Evolutionary conservation across 2,329 filamentous ascomycete genomes (phyloP).

Genomic region (Hirsutella minnesotensis): DNA sequence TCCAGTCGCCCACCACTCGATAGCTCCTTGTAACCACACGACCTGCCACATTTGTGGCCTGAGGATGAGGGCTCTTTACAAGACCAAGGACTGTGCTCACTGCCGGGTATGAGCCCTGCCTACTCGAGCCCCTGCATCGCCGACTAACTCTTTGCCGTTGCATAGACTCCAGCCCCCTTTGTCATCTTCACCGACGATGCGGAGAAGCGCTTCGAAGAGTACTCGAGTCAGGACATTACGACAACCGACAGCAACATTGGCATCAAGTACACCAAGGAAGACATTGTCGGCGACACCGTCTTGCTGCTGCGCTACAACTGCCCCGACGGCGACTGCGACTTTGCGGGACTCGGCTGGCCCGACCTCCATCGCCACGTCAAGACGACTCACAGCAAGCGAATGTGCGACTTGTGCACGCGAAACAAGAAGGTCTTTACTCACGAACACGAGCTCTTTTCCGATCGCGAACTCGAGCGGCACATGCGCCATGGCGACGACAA

Average conservation of each 20-base stretch:
- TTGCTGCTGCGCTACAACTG: conserved; percentile 90
- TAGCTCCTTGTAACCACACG: conserved; percentile 89
- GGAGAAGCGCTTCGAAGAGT: conserved; percentile 78
- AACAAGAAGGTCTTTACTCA: conserved; percentile 99
- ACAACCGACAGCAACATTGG: conserved; percentile 76
- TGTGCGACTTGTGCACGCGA: conserved; percentile 81
- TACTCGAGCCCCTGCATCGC: no score
- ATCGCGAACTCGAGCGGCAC: conserved; percentile 70
- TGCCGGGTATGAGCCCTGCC: conserved; percentile 63
- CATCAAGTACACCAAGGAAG: conserved; percentile 78
- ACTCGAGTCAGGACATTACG: conserved; percentile 58
- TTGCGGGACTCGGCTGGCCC: conserved; percentile 59
- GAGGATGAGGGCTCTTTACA: conserved; percentile 85
- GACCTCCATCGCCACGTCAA: conserved; percentile 65
- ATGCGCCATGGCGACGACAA: conserved; percentile 86
- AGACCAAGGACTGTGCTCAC: conserved; percentile 92
- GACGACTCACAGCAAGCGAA: conserved; percentile 69
- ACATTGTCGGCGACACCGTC: conserved; percentile 85
- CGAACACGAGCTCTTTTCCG: conserved; percentile 85
- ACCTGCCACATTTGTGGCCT: conserved; percentile 95
- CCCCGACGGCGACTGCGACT: conserved; percentile 68
- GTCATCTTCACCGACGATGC: conserved; percentile 88
- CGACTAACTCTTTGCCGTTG: no score
- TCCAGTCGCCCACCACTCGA: conserved; percentile 71
- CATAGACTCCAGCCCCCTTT: conserved; percentile 56